These are phyloP conservation scores for Tricholoma sp. DNA, from an alignment of 768 basidiomycete genomes.

Conservation along the genomic window DNA sequence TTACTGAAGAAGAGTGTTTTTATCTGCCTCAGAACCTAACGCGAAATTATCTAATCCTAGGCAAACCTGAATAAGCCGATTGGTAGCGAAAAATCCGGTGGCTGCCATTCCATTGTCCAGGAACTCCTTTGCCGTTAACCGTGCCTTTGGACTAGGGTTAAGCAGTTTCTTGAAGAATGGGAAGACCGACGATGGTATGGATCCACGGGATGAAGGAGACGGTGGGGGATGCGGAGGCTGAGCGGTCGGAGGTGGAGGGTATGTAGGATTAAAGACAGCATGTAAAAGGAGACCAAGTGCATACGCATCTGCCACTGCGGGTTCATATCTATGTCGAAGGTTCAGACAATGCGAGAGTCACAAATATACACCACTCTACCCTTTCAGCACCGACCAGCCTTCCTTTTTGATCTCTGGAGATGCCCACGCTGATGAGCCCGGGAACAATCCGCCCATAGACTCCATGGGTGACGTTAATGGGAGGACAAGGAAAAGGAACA, in stretches of 20 bases:
- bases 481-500: constrained; percentile 5
- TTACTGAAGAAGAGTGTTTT: constrained; percentile 64
- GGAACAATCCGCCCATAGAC: constrained; percentile 64
- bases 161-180: constrained; percentile 81
- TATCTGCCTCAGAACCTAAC: constrained; percentile 77
- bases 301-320: constrained; percentile 79
- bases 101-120: constrained; percentile 77
- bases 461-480: constrained; percentile 26
- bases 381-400: constrained; percentile 80
- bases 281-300: constrained; percentile 84
- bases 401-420: constrained; percentile 86
- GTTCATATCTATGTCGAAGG: constrained; percentile 31
- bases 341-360: neutral
- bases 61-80: constrained; percentile 81
- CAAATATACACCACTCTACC: constrained; percentile 41
- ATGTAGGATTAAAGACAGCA: constrained; percentile 79
- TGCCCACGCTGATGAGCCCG: constrained; percentile 54
- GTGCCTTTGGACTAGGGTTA: constrained; percentile 80
- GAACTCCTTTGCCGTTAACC: constrained; percentile 72
- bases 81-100: constrained; percentile 78
- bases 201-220: constrained; percentile 66
- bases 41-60: constrained; percentile 82
- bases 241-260: constrained; percentile 62
- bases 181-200: constrained; percentile 73
- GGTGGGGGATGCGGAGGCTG: constrained; percentile 77